These are phyloP conservation scores for Ceratocystis harringtonii DNA, from an alignment of 2,329 filamentous ascomycete species.

Conservation along the genomic window DNA sequence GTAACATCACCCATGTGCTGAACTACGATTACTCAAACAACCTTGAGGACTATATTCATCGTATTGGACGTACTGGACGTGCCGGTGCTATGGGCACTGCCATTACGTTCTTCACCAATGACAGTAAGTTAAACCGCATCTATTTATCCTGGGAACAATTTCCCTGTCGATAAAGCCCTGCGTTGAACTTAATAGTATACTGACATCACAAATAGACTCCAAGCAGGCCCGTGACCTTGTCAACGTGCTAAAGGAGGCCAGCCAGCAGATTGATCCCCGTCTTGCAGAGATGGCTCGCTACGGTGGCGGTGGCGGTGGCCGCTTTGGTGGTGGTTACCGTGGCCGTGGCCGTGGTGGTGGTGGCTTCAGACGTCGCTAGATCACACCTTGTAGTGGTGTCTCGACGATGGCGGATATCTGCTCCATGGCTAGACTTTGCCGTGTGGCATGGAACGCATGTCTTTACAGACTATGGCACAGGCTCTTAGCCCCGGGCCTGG, in stretches of 20 bases:
- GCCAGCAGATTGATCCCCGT: constrained; percentile 94
- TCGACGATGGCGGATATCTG: not conserved
- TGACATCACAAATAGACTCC: constrained; percentile 42
- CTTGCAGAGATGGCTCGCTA: constrained; percentile 93
- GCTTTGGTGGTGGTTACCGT: constrained; percentile 54
- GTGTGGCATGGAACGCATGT: constrained; percentile 25
- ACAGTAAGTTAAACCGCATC: constrained; percentile 56
- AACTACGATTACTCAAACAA: constrained; percentile 99
- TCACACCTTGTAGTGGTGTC: constrained; percentile 11
- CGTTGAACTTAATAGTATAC: constrained; percentile 22
- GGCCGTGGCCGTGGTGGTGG: constrained; percentile 39
- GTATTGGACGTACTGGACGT: constrained; percentile 90
- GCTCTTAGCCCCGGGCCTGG: not conserved
- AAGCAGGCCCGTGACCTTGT: constrained; percentile 97
- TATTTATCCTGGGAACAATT: not conserved
- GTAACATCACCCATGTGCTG: constrained; percentile 99
- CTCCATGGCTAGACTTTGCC: not conserved
- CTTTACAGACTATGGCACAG: constrained; percentile 30
- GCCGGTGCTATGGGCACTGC: constrained; percentile 89
- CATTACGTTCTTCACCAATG: constrained; percentile 97
- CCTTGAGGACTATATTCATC: constrained; percentile 94
- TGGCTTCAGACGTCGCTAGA: constrained; percentile 29
- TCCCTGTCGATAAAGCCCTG: not conserved
- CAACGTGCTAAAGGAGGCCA: constrained; percentile 81
- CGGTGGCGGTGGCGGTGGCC: constrained; percentile 69